phyloP scores from a whole-genome alignment of 164 flowering plant genomes.

The Aristolochia contorta region DNA sequence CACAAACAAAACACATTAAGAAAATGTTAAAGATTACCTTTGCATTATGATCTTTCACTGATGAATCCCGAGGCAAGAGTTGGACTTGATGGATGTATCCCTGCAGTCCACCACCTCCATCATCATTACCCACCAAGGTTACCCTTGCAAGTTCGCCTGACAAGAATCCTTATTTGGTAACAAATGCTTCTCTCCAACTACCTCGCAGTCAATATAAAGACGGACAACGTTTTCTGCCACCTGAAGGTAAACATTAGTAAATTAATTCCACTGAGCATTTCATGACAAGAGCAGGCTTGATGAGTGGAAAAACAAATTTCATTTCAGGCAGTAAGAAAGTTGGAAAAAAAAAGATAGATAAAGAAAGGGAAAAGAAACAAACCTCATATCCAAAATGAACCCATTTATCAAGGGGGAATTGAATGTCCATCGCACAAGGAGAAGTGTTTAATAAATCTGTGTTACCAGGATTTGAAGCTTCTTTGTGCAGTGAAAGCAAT shows the following conservation, averaged over 20 bases:
- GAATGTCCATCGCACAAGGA: conserved; percentile 25
- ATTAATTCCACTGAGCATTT: background rate
- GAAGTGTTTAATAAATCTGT: conserved; percentile 20
- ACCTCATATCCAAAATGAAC: conserved; percentile 83
- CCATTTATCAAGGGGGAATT: conserved; percentile 51
- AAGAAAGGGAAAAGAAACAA: conserved; percentile 3
- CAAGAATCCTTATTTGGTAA: conserved; percentile 17
- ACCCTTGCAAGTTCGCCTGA: conserved; percentile 19
- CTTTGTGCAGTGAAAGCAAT: conserved; percentile 23
- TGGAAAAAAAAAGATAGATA: background rate
- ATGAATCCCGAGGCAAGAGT: conserved; percentile 24
- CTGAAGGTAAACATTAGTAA: conserved; percentile 18
- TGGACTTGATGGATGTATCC: conserved; percentile 48
- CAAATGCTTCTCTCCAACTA: conserved; percentile 49
- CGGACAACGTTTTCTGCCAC: conserved; percentile 32
- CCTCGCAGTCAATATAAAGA: conserved; percentile 54
- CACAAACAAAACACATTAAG: background rate
- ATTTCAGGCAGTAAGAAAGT: too few species aligned
- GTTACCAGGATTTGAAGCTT: conserved; percentile 23
- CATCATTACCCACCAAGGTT: conserved; percentile 27
- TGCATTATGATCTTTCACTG: conserved; percentile 34
- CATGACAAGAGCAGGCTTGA: background rate
- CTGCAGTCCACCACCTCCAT: conserved; percentile 22
- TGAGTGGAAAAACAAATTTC: background rate
- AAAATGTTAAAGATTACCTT: conserved; percentile 30